Base-by-base conservation (phyloP, 1,139 yeast species). In the Eremothecium coryli region DNA sequence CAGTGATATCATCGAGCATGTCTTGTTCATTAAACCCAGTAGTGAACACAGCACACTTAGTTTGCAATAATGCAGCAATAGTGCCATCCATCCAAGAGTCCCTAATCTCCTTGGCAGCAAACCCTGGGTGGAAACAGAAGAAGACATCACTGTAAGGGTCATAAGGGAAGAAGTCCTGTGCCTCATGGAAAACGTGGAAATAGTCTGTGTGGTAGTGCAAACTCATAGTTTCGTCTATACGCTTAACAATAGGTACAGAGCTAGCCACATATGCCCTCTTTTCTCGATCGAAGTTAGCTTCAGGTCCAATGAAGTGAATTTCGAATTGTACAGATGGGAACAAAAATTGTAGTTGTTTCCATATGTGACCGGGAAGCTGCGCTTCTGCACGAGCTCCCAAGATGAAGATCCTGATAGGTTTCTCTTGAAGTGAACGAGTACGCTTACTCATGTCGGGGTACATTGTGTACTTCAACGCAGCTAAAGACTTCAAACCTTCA, bases 101-200 rank as follows among this genome's bases (percentile, higher is more conserved):
- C 56, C 73, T 68, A 32, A 82, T 73, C 54, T 85, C 95, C 9
- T 85, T 82, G 13, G 93, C 82, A 18, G 85, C 80, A 58, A 86
- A 73, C 29, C 95, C 95, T 2, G 98, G 97, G 58, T 90, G 97
- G 80, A 88, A 90, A 36, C 84, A 66, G 69, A 85, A 86, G 63
- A 90, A 90, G 18, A 76, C 74, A 58, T 90, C 98, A 57, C 84
- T 71, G 60, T 88, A 90, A 26, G 99, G 98, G 59, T 90, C 98
- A 58, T 88, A 90, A 11, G 98, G 98, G 77, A 86, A 85, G 56
- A 90, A 80, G 60, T 88, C 96, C 49, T 90, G 93, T 39, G 82
- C 79, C 48, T 85, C 85, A 60, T 90, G 94, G 39, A 82, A 68
- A 33, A 82, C 90, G 54, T 86, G 86, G 74, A 90, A 90, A 59